Conservation (phyloP, 106 monocot species). For the Posidonia australis region DNA sequence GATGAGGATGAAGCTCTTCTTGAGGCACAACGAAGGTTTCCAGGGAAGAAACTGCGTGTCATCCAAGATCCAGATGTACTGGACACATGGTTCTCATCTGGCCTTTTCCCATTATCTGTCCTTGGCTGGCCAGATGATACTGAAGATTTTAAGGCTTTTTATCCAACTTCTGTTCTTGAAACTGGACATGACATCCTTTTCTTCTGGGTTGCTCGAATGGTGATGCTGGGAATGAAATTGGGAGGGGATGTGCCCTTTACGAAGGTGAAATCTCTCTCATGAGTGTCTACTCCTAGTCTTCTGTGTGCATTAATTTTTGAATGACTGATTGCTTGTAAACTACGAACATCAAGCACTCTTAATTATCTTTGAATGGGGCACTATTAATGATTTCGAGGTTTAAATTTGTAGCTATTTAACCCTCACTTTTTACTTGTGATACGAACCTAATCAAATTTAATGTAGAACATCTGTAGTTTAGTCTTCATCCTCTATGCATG, state of each 20-base stretch:
- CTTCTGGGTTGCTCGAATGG: slow-evolving; percentile 99
- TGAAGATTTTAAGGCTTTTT: slow-evolving; percentile 66
- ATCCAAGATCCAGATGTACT: slow-evolving; percentile 92
- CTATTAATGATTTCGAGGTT: neutral
- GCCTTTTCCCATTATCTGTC: slow-evolving; percentile 81
- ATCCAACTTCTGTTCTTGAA: slow-evolving; percentile 93
- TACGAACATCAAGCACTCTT: too few relatives aligned
- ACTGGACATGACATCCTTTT: slow-evolving; percentile 96
- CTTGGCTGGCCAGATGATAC: slow-evolving; percentile 94
- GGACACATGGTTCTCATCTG: slow-evolving; percentile 98
- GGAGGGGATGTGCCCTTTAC: slow-evolving; percentile 92
- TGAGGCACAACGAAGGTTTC: slow-evolving; percentile 39
- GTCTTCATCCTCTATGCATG: too few relatives aligned
- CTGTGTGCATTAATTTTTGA: neutral
- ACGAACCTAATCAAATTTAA: too few relatives aligned
- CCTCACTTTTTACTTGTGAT: neutral
- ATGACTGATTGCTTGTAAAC: neutral
- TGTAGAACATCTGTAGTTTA: too few relatives aligned
- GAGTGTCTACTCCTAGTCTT: neutral
- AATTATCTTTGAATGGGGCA: too few relatives aligned
- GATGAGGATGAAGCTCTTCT: slow-evolving; percentile 58
- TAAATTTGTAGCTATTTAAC: neutral
- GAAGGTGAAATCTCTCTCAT: slow-evolving; percentile 50
- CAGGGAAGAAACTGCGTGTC: slow-evolving; percentile 49
- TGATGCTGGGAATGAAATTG: slow-evolving; percentile 97